Evolutionary conservation across 345 rosid genomes (phyloP), one percentile per base, ranked within the genome.

Genomic region (Theobroma cacao): DNA sequence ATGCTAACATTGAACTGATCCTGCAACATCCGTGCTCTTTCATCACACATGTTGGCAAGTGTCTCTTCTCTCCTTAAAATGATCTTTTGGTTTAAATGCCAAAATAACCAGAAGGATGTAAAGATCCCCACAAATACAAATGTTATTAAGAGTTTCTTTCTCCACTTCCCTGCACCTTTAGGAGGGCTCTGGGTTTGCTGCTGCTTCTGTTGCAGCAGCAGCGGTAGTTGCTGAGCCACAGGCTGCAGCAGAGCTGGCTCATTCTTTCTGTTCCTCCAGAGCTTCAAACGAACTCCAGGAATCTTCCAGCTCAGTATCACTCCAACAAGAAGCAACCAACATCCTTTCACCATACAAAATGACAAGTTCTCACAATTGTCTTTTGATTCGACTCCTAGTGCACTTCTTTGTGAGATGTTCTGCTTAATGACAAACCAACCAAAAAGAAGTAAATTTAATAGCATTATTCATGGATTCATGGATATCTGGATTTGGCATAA

Each of bases 1-100:
- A 92, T 78, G 84, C 99, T 96, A 77, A 96, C 99, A 84, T 94
- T 96, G 85, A 96, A 96, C 90, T 96, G 99, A 83, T 96, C 99
- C 87, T 96, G 99, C 87, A 96, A 84, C 93, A 96, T 92, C 11
- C 97, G 86, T 34, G 99, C 98, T 80, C 99, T 85, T 81, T 96
- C 97, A 31, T 93, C 99, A 70, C 99, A 96, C 99, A 96, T 96
- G 84, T 86, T 96, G 30, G 87, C 84, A 52, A 96, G 90, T 18
- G 92, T 91, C 83, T 88, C 95, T 74, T 82, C 85, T 82, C 97
- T 90, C 78, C 83, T 82, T 78, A 81, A 26, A 38, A 69, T 59
- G 22, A 61, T 79, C 69, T 86, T 77, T 38, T 34, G 64, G 83
- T 75, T 77, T 60, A 88, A 79, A 80, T 85, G 79, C 90, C 88